phyloP scores from a whole-genome alignment of 495 filamentous ascomycete genomes.

The Penicillium mononematosum region DNA sequence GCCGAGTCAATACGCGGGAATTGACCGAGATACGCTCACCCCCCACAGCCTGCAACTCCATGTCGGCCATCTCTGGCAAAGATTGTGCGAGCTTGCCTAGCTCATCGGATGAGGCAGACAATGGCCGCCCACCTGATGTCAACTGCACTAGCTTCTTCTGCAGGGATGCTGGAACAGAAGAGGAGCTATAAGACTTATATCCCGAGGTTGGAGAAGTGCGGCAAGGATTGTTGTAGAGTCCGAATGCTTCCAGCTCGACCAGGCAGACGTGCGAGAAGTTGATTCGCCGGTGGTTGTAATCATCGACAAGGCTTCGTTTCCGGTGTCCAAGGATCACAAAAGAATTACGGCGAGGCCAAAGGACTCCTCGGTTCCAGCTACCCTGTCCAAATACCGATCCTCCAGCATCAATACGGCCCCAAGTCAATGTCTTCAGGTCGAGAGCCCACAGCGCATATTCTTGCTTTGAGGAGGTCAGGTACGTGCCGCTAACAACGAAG shows the following conservation, averaged over 20 bases:
- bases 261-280: slow-evolving; percentile 96
- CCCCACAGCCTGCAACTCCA: slow-evolving; percentile 89
- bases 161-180: slow-evolving; percentile 56
- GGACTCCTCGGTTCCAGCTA: slow-evolving; percentile 91
- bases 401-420: slow-evolving; percentile 95
- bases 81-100: slow-evolving; percentile 77
- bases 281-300: slow-evolving; percentile 96
- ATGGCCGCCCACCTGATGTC: slow-evolving; percentile 66
- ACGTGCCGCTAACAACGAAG: slow-evolving; percentile 95
- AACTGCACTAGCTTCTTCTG: slow-evolving; percentile 58
- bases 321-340: slow-evolving; percentile 95
- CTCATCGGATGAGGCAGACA: slow-evolving; percentile 72
- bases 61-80: slow-evolving; percentile 86
- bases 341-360: slow-evolving; percentile 89
- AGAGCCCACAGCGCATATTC: slow-evolving; percentile 98
- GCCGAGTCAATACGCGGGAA: slow-evolving; percentile 76
- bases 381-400: slow-evolving; percentile 90
- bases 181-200: slow-evolving; percentile 76
- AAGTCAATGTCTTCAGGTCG: slow-evolving; percentile 80
- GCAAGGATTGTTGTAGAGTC: slow-evolving; percentile 91
- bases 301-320: slow-evolving; percentile 90
- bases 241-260: slow-evolving; percentile 95
- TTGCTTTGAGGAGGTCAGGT: slow-evolving; percentile 94
- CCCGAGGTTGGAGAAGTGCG: slow-evolving; percentile 71
- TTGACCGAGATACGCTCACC: slow-evolving; percentile 93